Evolutionary conservation across 176 grass and related monocot species (phyloP).

Genomic region (Paspalum notatum): DNA sequence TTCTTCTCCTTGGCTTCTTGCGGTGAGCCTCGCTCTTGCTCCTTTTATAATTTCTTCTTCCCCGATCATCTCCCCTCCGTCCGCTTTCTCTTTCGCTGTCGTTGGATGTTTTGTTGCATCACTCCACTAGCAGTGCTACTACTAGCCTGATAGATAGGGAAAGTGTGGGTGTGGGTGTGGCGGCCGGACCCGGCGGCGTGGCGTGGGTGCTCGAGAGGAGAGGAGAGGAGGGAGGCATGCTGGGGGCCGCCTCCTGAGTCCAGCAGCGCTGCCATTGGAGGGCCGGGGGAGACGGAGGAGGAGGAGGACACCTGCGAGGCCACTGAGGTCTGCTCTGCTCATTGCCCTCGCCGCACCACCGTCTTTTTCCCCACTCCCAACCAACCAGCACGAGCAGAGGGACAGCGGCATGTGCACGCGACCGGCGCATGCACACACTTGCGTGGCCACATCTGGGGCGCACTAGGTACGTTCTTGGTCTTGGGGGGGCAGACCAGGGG

Average conservation of each 20-base stretch:
- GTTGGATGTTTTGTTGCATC: constrained; percentile 33
- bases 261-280: constrained; percentile 50
- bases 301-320: constrained; percentile 56
- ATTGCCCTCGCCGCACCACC: constrained; percentile 17
- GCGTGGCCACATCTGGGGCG: constrained; percentile 45
- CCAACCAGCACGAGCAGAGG: not conserved
- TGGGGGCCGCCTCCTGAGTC: constrained; percentile 45
- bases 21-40: constrained; percentile 51
- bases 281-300: not conserved
- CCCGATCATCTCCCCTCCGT: constrained; percentile 18
- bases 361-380: constrained; percentile 32
- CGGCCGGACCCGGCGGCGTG: not conserved
- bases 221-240: constrained; percentile 48
- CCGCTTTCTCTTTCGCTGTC: constrained; percentile 9
- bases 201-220: constrained; percentile 49
- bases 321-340: constrained; percentile 33
- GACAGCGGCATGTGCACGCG: constrained; percentile 48
- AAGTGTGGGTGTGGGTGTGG: not conserved
- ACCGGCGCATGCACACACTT: constrained; percentile 40
- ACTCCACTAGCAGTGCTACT: not conserved
- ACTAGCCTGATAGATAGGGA: not conserved
- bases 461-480: constrained; percentile 15
- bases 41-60: not conserved
- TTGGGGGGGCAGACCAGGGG: not conserved
- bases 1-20: constrained; percentile 36